phyloP scores from a whole-genome alignment of 768 basidiomycete genomes.

The Mycena maculata region DNA sequence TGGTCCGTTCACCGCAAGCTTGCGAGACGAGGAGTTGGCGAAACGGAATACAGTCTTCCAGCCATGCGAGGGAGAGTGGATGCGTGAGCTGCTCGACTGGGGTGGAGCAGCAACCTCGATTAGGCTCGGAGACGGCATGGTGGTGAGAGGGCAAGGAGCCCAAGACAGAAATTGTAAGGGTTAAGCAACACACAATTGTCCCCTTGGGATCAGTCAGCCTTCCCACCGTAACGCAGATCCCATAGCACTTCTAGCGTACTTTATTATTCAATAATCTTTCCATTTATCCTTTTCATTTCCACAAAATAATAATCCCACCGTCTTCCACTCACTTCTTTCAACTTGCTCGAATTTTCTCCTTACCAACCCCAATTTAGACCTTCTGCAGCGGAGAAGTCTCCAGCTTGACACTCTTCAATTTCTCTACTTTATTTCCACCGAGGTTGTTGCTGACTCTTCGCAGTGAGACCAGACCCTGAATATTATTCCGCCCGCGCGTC shows the following conservation, averaged over 20 bases:
- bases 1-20: constrained; percentile 55
- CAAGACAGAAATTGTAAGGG: no score
- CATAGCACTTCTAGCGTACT: neutral
- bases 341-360: neutral
- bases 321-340: neutral
- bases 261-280: constrained; percentile 13
- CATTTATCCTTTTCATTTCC: neutral
- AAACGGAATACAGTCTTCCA: constrained; percentile 86
- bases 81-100: constrained; percentile 31
- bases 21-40: constrained; percentile 72
- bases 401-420: no score
- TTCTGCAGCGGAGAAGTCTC: no score
- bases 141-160: neutral
- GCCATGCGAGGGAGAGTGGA: constrained; percentile 47
- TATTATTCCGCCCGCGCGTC: no score
- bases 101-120: constrained; percentile 20
- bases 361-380: neutral
- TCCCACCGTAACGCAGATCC: constrained; percentile 5
- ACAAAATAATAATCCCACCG: constrained; percentile 9
- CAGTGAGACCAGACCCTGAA: neutral
- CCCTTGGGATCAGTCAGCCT: no score
- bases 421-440: no score
- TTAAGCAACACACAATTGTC: no score
- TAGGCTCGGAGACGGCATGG: constrained; percentile 40
- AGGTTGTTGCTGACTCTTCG: no score